These are phyloP conservation scores for Debaryomyces castellii DNA, from an alignment of 805 yeast species.

Conservation along the genomic window DNA sequence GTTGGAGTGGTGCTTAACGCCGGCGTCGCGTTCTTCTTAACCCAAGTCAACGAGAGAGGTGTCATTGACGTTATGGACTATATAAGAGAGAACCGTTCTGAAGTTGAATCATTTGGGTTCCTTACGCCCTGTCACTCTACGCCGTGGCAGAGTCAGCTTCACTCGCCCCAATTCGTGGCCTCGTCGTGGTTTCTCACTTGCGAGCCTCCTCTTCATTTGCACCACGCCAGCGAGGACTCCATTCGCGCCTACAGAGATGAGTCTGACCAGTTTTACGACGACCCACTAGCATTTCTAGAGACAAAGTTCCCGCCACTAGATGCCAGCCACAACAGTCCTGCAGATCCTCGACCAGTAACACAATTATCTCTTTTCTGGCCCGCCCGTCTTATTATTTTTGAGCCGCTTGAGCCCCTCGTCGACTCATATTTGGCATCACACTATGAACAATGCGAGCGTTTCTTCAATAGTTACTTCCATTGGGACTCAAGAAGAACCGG, in stretches of 20 bases:
- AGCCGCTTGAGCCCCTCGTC: conserved; percentile 53
- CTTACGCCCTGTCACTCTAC: conserved; percentile 97
- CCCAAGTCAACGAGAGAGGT: conserved; percentile 82
- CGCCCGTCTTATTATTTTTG: conserved; percentile 68
- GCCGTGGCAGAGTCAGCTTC: conserved; percentile 88
- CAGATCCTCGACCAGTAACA: not conserved
- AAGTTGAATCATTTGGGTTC: conserved; percentile 64
- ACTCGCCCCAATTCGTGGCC: conserved; percentile 43
- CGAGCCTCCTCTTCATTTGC: conserved; percentile 74
- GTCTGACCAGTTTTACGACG: conserved; percentile 76
- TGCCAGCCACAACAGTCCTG: not conserved
- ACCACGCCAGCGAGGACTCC: conserved; percentile 11
- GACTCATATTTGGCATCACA: conserved; percentile 33
- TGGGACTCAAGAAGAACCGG: conserved; percentile 85
- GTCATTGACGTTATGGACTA: conserved; percentile 65
- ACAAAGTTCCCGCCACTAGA: conserved; percentile 45
- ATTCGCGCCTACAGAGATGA: conserved; percentile 69
- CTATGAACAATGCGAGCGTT: conserved; percentile 49
- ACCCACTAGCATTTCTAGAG: conserved; percentile 60
- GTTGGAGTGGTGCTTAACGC: conserved; percentile 31
- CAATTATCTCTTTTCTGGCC: conserved; percentile 77
- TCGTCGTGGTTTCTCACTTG: conserved; percentile 80
- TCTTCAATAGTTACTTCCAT: conserved; percentile 79
- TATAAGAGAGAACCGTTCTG: conserved; percentile 37
- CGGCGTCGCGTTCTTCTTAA: conserved; percentile 48